phyloP scores from a whole-genome alignment of 1,139 yeast species.

The Pichia terricola region DNA sequence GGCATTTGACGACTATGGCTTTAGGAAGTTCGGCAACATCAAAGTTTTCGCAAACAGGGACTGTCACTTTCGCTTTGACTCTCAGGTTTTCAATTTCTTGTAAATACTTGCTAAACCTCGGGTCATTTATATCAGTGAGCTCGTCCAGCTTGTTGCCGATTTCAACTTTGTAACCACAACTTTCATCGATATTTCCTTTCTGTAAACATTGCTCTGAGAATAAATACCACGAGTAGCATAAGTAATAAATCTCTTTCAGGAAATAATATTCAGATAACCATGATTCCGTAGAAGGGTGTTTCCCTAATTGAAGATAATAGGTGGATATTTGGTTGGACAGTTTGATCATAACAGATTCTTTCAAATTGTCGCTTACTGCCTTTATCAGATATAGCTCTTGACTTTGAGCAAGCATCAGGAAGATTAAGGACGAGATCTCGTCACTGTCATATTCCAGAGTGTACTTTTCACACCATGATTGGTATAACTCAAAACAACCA shows the following conservation, averaged over 20 bases:
- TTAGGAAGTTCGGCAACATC: slow-evolving; percentile 29
- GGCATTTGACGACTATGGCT: slow-evolving; percentile 49
- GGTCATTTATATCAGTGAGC: not conserved
- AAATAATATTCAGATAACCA: not conserved
- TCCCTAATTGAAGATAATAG: slow-evolving; percentile 52
- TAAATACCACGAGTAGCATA: slow-evolving; percentile 62
- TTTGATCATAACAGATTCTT: slow-evolving; percentile 54
- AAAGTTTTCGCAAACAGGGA: too few species aligned
- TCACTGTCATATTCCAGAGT: slow-evolving; percentile 6
- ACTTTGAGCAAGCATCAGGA: slow-evolving; percentile 71
- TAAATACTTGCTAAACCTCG: not conserved
- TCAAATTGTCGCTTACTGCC: slow-evolving; percentile 47
- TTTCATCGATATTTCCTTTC: slow-evolving; percentile 54
- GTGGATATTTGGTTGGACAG: slow-evolving; percentile 55
- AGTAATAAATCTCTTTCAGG: slow-evolving; percentile 49
- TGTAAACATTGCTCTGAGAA: slow-evolving; percentile 42
- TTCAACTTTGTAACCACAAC: slow-evolving; percentile 44
- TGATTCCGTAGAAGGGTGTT: slow-evolving; percentile 28
- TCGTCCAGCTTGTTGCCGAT: slow-evolving; percentile 33
- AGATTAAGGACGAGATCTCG: slow-evolving; percentile 24
- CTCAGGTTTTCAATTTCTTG: slow-evolving; percentile 14
- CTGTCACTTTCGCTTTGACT: slow-evolving; percentile 29
- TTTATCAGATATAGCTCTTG: slow-evolving; percentile 82
- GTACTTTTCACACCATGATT: not conserved
- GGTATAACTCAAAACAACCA: slow-evolving; percentile 38